Percentiles rank a stretch among this genome's conserved stretches.
Conservation (phyloP, 768 basidiomycete species). For the Pisolithus sp. region DNA sequence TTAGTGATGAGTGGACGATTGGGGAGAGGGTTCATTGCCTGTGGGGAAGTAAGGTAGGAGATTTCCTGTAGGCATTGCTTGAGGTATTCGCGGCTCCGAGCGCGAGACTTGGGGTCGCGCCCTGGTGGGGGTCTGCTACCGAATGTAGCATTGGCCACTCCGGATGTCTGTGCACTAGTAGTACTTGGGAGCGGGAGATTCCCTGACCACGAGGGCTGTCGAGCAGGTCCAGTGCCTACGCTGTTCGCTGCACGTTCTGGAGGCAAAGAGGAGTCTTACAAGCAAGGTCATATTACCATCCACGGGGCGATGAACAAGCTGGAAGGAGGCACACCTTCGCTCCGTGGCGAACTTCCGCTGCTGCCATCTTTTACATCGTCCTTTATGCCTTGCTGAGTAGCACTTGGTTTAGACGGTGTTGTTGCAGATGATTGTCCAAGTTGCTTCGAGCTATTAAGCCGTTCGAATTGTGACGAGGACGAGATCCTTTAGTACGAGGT, state of each 20-base stretch:
- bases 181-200: conserved; percentile 27
- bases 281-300: not conserved
- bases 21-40: conserved; percentile 95
- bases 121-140: conserved; percentile 70
- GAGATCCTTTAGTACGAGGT: conserved; percentile 25
- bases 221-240: conserved; percentile 36
- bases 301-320: conserved; percentile 7
- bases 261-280: conserved; percentile 62
- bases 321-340: conserved; percentile 53
- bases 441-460: conserved; percentile 65
- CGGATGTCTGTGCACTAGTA: conserved; percentile 11
- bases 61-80: conserved; percentile 99
- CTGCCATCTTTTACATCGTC: conserved; percentile 77
- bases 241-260: conserved; percentile 70
- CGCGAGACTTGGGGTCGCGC: conserved; percentile 92
- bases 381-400: conserved; percentile 58
- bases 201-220: conserved; percentile 54
- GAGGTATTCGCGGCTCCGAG: conserved; percentile 91
- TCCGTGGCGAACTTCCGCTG: conserved; percentile 76
- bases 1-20: conserved; percentile 69
- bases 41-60: conserved; percentile 92
- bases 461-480: conserved; percentile 17
- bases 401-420: conserved; percentile 59
- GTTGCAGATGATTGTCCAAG: conserved; percentile 54
- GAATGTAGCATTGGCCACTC: conserved; percentile 36